phyloP scores from a whole-genome alignment of 208 protist species.

The Leptomonas seymouri region DNA sequence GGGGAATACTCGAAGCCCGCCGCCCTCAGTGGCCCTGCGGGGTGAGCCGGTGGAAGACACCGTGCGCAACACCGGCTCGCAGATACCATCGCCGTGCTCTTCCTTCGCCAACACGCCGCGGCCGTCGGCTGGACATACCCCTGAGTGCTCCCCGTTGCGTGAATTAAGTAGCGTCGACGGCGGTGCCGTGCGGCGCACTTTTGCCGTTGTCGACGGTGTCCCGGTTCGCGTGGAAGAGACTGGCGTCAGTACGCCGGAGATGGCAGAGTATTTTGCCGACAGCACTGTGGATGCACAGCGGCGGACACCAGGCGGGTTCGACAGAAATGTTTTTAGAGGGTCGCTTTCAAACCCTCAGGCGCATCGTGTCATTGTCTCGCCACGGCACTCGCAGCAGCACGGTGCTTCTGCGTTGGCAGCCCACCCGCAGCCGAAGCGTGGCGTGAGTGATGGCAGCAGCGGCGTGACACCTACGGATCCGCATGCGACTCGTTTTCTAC shows the following conservation, averaged over 20 bases:
- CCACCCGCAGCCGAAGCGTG: neutral
- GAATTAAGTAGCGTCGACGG: constrained; percentile 4
- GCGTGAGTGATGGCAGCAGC: neutral
- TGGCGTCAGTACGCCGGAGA: constrained; percentile 43
- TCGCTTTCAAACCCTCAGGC: constrained; percentile 1
- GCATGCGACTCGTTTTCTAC: neutral
- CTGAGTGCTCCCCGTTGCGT: neutral
- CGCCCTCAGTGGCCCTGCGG: constrained; percentile 17
- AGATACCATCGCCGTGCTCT: neutral
- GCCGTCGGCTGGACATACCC: constrained; percentile 7
- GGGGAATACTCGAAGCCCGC: constrained; percentile 8
- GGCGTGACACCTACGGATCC: neutral
- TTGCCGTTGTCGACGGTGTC: neutral
- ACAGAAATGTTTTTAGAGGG: neutral
- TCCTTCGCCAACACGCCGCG: constrained; percentile 22
- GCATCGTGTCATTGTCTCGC: constrained; percentile 4
- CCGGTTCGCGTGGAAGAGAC: constrained; percentile 16
- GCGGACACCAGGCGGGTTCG: neutral
- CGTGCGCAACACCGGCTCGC: constrained; percentile 8
- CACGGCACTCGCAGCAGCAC: constrained; percentile 18
- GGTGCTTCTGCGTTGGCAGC: neutral
- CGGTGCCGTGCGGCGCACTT: neutral
- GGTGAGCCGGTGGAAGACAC: constrained; percentile 27
- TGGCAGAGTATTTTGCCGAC: constrained; percentile 46
- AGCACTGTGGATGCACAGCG: neutral